phyloP scores from a whole-genome alignment of 148 eudicot genomes.

The Persicaria tinctoria region DNA sequence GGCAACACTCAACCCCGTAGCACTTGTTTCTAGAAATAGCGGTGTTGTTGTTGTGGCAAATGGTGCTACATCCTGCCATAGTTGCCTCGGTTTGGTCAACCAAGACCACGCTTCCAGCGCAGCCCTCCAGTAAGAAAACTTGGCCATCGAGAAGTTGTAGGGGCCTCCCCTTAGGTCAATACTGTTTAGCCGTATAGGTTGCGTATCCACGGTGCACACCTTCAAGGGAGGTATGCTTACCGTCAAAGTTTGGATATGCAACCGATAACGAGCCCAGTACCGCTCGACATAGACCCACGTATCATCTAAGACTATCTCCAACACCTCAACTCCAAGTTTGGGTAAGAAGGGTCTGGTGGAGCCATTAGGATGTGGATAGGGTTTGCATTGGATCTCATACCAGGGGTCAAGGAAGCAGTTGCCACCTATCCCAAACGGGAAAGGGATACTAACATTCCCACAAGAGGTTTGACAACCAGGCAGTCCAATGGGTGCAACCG shows the following conservation, averaged over 20 bases:
- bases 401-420: background rate
- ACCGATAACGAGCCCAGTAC: too few relatives aligned
- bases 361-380: background rate
- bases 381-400: background rate
- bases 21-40: background rate
- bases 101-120: too few relatives aligned
- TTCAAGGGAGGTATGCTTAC: background rate
- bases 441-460: background rate
- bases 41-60: background rate
- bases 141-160: background rate
- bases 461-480: background rate
- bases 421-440: background rate
- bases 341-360: background rate
- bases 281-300: accelerated
- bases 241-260: too few relatives aligned
- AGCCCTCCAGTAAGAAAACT: too few relatives aligned
- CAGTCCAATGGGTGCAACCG: background rate
- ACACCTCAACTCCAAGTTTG: background rate
- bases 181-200: background rate
- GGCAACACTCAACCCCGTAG: too few relatives aligned
- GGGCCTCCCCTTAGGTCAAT: conserved; percentile 15
- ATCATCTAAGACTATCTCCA: background rate
- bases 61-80: too few relatives aligned
- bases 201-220: background rate
- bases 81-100: background rate